These are phyloP conservation scores for Microsporum ferrugineum DNA, from an alignment of 2,329 filamentous ascomycete species.

Conservation along the genomic window DNA sequence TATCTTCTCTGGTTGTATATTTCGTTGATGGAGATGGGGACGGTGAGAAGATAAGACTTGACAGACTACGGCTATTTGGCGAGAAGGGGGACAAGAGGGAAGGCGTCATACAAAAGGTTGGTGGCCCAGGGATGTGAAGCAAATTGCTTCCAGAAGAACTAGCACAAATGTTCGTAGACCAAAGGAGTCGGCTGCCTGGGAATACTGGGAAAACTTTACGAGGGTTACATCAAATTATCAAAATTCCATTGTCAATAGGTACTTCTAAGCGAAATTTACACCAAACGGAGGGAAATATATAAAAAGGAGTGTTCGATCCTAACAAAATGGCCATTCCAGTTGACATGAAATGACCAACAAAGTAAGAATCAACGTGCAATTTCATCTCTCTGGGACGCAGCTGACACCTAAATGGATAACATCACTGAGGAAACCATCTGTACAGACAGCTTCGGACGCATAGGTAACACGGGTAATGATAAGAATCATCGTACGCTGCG, in stretches of 20 bases:
- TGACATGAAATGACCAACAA: slow-evolving; percentile 35
- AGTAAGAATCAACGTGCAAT: slow-evolving; percentile 59
- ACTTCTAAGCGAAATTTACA: background rate
- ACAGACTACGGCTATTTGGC: slow-evolving; percentile 55
- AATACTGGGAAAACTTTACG: too few species aligned
- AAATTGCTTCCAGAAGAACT: background rate
- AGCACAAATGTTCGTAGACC: background rate
- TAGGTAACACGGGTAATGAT: slow-evolving; percentile 65
- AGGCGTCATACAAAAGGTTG: slow-evolving; percentile 90
- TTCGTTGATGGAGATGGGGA: slow-evolving; percentile 75
- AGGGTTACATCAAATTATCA: too few species aligned
- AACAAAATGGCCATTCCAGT: slow-evolving; percentile 36
- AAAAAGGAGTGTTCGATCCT: slow-evolving; percentile 44
- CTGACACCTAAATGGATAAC: slow-evolving; percentile 58
- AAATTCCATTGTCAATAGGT: background rate
- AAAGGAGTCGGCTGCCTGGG: background rate
- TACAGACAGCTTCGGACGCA: slow-evolving; percentile 40
- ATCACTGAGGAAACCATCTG: slow-evolving; percentile 26
- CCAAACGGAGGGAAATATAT: background rate
- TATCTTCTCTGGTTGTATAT: slow-evolving; percentile 76
- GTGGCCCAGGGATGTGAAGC: slow-evolving; percentile 54
- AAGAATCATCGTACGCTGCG: slow-evolving; percentile 49
- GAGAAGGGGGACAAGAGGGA: slow-evolving; percentile 85
- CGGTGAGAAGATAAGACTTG: slow-evolving; percentile 70
- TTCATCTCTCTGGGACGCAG: slow-evolving; percentile 62